Conservation (phyloP, 1,139 yeast species). For the Lodderomyces elongisporus region DNA sequence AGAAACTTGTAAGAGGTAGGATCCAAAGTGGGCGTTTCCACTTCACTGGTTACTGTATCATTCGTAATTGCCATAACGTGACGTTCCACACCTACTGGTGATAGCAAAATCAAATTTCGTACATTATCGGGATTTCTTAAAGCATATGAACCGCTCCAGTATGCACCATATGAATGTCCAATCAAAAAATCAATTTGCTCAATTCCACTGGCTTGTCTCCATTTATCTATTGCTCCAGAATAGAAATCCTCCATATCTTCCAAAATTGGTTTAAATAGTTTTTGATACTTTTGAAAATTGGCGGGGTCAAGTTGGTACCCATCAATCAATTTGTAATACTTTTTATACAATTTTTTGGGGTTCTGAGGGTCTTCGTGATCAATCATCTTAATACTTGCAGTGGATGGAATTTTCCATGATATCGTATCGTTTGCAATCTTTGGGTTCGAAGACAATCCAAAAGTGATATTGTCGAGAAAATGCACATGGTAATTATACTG, state of each 20-base stretch:
- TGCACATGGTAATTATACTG: constrained; percentile 50
- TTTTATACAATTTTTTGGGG: constrained; percentile 29
- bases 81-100: constrained; percentile 89
- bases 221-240: constrained; percentile 31
- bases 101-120: constrained; percentile 63
- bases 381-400: constrained; percentile 27
- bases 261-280: constrained; percentile 41
- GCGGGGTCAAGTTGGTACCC: constrained; percentile 26
- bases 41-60: constrained; percentile 13
- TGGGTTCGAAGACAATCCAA: constrained; percentile 75
- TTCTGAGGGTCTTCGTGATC: constrained; percentile 27
- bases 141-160: constrained; percentile 43
- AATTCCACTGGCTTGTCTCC: constrained; percentile 31
- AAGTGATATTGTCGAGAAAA: constrained; percentile 79
- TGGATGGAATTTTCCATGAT: constrained; percentile 21
- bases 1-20: constrained; percentile 36
- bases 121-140: constrained; percentile 50
- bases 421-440: constrained; percentile 20
- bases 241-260: constrained; percentile 35
- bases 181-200: constrained; percentile 36
- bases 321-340: constrained; percentile 40
- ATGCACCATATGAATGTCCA: constrained; percentile 47
- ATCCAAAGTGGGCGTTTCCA: constrained; percentile 31
- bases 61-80: constrained; percentile 59
- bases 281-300: constrained; percentile 25